Conservation (phyloP, 352 stramenopile species). For the Globisporangium solare region DNA sequence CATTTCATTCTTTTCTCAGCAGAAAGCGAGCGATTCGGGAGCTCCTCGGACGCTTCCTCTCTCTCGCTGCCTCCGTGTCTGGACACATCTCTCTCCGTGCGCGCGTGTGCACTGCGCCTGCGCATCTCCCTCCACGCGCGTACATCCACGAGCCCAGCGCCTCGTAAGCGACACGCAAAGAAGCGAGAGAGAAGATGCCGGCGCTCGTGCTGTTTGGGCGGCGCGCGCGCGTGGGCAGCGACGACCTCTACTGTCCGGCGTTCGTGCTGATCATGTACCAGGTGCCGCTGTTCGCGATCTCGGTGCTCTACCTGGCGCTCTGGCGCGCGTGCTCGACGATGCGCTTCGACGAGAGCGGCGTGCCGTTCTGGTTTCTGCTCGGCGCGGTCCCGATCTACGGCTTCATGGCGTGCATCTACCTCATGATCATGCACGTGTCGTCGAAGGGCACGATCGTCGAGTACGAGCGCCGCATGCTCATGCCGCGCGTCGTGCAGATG, state of each 20-base stretch:
- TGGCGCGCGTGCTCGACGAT: slow-evolving; percentile 67
- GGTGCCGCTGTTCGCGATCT: slow-evolving; percentile 58
- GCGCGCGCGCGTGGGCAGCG: slow-evolving; percentile 76
- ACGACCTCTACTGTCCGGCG: slow-evolving; percentile 83
- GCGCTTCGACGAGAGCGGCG: slow-evolving; percentile 44
- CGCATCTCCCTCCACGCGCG: too few relatives aligned
- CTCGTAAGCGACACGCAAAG: background rate
- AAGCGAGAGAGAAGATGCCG: slow-evolving; percentile 35
- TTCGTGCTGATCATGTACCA: slow-evolving; percentile 77
- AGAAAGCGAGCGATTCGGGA: background rate
- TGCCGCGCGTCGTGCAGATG: slow-evolving; percentile 76
- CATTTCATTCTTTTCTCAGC: background rate
- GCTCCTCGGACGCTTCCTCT: too few relatives aligned
- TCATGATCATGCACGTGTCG: slow-evolving; percentile 84
- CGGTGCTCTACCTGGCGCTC: slow-evolving; percentile 54
- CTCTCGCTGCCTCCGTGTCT: background rate
- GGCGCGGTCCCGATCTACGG: slow-evolving; percentile 53
- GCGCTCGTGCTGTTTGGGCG: slow-evolving; percentile 82
- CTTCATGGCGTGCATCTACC: slow-evolving; percentile 83
- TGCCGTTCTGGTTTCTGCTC: slow-evolving; percentile 81
- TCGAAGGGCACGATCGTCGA: slow-evolving; percentile 83
- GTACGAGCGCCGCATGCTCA: slow-evolving; percentile 83
- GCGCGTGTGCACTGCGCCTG: too few relatives aligned
- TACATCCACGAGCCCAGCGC: background rate
- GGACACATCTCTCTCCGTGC: too few relatives aligned